Evolutionary conservation across 1,284 basidiomycete genomes (phyloP), one percentile per base, ranked within the genome.

Genomic region (Ganoderma meredithae): DNA sequence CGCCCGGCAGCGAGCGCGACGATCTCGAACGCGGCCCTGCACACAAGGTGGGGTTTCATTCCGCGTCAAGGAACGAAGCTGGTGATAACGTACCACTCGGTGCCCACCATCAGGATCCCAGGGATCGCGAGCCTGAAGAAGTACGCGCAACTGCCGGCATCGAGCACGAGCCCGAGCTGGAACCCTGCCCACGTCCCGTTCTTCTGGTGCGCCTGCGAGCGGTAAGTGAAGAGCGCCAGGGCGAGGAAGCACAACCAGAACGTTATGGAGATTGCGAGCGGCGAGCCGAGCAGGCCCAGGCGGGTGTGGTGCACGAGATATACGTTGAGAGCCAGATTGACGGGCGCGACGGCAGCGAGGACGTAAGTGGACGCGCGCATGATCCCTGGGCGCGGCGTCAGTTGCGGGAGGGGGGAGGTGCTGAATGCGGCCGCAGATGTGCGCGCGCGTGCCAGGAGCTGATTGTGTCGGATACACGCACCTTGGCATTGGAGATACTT

Each of bases 401-500:
- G 55, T 27, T 13, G 13, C n/a, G 22, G 52, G 10, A n/a, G 10
- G 39, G 19, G 58, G 25, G 10, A 0, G 19, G 19, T 7, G 41
- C n/a, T 41, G n/a, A 60, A 60, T 39, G 58, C 1, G 58, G 17
- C 10, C 6, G n/a, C 31, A 58, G 19, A 15, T 36, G 33, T 19
- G 17, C 31, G 36, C 55, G 31, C 31, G 36, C 55, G 33, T n/a
- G 19, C 5, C 33, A 4, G 52, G 52, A 17, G 55, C 19, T 58
- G 55, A 58, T 58, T 58, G 55, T 39, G 33, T 58, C 33, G 58
- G 22, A 40, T 60, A 40, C 27, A 73, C 83, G 69, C 71, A 90
- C 91, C 91, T 83, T 93, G 91, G 67, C 91, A 92, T 76, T 93
- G 91, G 27, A 93, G 76, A 78, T 93, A 93, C 78, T 92, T 93